Conservation (phyloP, 164 flowering plant genomes). For the Cinnamomum micranthum region DNA sequence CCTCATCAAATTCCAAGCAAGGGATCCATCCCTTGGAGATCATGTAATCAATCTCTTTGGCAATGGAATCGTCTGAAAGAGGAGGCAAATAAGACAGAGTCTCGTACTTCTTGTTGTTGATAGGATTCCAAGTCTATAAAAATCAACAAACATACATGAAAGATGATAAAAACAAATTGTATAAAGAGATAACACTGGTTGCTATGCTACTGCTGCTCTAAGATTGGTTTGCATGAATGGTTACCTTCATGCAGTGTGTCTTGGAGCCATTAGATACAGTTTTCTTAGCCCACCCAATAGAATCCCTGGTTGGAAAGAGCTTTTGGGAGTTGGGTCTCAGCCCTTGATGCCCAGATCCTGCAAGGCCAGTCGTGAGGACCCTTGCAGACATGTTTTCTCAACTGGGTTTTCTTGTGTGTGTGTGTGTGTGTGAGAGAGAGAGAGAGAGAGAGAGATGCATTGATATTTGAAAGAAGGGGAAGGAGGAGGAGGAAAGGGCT, state of each 20-base stretch:
- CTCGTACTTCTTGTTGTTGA: slow-evolving; percentile 65
- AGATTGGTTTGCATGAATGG: too few relatives aligned
- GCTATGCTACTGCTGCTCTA: too few relatives aligned
- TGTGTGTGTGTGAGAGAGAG: not conserved
- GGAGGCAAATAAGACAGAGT: slow-evolving; percentile 70
- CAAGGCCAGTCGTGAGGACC: slow-evolving; percentile 26
- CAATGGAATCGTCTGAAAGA: slow-evolving; percentile 51
- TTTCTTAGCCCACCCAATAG: slow-evolving; percentile 39
- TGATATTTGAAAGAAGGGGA: not conserved
- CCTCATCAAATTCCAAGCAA: slow-evolving; percentile 73
- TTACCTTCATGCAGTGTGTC: slow-evolving; percentile 67
- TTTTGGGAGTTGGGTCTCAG: slow-evolving; percentile 26
- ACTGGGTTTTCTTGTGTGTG: not conserved
- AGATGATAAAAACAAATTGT: not conserved
- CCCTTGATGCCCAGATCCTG: slow-evolving; percentile 29
- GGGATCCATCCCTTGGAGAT: slow-evolving; percentile 66
- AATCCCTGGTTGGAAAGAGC: slow-evolving; percentile 34
- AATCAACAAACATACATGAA: not conserved
- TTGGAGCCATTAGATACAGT: slow-evolving; percentile 55
- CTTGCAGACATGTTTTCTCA: slow-evolving; percentile 39
- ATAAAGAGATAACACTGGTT: too few relatives aligned
- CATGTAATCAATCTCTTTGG: slow-evolving; percentile 68
- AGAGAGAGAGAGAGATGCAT: not conserved
- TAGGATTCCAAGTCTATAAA: slow-evolving; percentile 64
- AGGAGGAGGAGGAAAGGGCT: not conserved